Evolutionary conservation across 176 grass and related monocot genomes (phyloP).

Genomic region (Oryza glaberrima): DNA sequence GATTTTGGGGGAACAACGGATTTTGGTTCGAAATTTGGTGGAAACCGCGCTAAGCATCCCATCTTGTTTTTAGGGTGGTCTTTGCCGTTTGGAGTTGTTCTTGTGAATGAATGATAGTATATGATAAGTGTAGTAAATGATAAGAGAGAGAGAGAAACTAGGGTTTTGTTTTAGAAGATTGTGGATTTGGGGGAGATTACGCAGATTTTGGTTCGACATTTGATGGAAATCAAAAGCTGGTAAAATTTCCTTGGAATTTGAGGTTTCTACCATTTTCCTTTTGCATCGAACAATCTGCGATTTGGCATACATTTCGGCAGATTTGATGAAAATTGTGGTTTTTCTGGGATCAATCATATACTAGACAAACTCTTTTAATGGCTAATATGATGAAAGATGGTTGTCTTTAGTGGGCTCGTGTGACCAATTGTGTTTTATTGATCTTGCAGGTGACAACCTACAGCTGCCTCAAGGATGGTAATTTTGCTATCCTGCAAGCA

Average conservation of each 20-base stretch:
- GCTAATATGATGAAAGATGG: not conserved
- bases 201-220: no score
- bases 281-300: not conserved
- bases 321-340: not conserved
- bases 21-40: conserved; percentile 1
- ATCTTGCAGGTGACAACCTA: conserved; percentile 83
- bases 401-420: conserved; percentile 1
- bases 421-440: not conserved
- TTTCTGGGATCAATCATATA: not conserved
- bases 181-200: not conserved
- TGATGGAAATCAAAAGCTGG: not conserved
- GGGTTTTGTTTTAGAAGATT: not conserved
- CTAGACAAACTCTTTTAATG: not conserved
- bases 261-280: not conserved
- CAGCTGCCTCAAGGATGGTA: conserved; percentile 76
- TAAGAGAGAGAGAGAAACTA: not conserved
- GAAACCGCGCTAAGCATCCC: not conserved
- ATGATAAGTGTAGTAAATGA: no score
- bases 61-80: no score
- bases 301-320: not conserved
- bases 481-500: conserved; percentile 75
- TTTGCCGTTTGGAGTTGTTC: no score
- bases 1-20: not conserved
- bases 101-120: no score
- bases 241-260: not conserved